Conservation (phyloP, 2,329 filamentous ascomycete species). For the Akanthomyces dipterigenus region DNA sequence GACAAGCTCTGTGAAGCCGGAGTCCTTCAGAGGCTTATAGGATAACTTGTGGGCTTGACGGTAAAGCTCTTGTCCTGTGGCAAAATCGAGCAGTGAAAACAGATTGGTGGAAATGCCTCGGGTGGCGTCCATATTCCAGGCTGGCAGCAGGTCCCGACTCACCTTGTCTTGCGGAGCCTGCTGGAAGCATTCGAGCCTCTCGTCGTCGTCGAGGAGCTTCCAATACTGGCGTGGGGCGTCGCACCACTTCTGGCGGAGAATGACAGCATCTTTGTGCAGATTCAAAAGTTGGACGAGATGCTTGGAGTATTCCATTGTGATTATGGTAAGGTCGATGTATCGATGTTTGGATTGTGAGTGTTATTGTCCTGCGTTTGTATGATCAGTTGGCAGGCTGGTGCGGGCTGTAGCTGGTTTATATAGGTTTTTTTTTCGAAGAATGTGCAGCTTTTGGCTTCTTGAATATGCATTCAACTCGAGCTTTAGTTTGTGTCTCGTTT, state of each 20-base stretch:
- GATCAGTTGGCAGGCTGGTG: too few species aligned
- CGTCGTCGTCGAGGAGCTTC: neutral
- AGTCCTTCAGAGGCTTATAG: neutral
- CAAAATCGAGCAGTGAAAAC: neutral
- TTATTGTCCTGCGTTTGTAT: neutral
- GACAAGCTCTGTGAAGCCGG: neutral
- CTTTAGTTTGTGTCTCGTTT: neutral
- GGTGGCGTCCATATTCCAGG: neutral
- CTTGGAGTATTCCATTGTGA: neutral
- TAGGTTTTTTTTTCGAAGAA: too few species aligned
- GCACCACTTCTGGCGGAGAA: neutral
- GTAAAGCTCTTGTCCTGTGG: neutral
- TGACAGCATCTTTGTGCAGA: neutral
- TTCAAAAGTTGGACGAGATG: neutral
- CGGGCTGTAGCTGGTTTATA: too few species aligned
- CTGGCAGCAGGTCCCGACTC: neutral
- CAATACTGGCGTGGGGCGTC: neutral
- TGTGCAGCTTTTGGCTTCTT: too few species aligned
- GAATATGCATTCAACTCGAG: too few species aligned
- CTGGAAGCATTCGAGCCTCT: neutral
- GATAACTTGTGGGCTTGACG: neutral
- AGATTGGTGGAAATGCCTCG: neutral
- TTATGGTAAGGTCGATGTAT: neutral
- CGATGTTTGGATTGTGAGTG: neutral
- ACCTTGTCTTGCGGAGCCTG: neutral